Evolutionary conservation across 306 rosid species (phyloP).

Genomic region (Lupinus albus): DNA sequence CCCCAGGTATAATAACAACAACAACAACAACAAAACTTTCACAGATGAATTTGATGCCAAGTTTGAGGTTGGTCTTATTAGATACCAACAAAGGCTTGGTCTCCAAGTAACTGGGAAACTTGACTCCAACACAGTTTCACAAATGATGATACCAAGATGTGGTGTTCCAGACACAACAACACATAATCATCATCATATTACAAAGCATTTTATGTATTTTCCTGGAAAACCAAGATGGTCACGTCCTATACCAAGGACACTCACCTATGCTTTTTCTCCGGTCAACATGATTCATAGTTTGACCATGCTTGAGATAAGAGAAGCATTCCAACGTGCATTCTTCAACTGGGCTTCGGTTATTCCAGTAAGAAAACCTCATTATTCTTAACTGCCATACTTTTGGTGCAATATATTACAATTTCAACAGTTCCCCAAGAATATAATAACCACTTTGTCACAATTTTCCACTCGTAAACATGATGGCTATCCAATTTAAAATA

Average conservation of each 20-base stretch:
- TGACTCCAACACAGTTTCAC: slow-evolving; percentile 48
- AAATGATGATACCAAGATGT: slow-evolving; percentile 58
- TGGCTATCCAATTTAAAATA: no score
- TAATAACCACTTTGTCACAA: no score
- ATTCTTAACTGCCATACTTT: no score
- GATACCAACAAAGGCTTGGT: slow-evolving; percentile 56
- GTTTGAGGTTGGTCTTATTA: slow-evolving; percentile 44
- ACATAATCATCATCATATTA: neutral
- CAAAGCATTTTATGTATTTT: slow-evolving; percentile 54
- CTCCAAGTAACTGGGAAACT: slow-evolving; percentile 59
- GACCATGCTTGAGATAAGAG: slow-evolving; percentile 48
- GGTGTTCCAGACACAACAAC: slow-evolving; percentile 50
- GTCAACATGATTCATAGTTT: slow-evolving; percentile 46
- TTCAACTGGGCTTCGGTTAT: slow-evolving; percentile 67
- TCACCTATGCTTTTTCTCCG: slow-evolving; percentile 64
- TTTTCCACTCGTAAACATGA: no score
- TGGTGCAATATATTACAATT: no score
- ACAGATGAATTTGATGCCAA: slow-evolving; percentile 40
- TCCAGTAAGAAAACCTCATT: slow-evolving; percentile 45
- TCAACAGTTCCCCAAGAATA: no score
- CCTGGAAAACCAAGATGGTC: slow-evolving; percentile 79
- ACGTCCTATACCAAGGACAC: slow-evolving; percentile 60
- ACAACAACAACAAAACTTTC: no score
- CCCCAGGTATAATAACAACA: neutral
- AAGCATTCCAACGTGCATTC: slow-evolving; percentile 55